Percentiles rank a stretch among this genome's conserved stretches.
phyloP scores from a whole-genome alignment of 352 stramenopile species.

The Phytopythium delawarense region DNA sequence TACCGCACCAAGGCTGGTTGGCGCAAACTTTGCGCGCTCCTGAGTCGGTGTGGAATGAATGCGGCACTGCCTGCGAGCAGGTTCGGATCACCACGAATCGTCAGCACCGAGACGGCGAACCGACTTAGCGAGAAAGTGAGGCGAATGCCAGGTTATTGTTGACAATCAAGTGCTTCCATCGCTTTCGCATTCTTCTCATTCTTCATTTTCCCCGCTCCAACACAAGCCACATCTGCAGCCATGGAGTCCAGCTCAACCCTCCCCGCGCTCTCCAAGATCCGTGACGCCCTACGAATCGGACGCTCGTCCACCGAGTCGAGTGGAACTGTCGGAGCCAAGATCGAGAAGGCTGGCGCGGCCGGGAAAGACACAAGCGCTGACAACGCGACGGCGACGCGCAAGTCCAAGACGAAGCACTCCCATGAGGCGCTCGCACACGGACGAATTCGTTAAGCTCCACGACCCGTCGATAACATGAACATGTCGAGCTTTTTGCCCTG shows the following conservation, averaged over 20 bases:
- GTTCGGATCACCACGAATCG: no score
- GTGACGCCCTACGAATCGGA: not conserved
- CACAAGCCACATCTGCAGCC: not conserved
- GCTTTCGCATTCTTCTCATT: not conserved
- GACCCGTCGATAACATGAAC: not conserved
- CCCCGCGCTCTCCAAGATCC: not conserved
- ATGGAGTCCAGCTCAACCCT: slow-evolving; percentile 4
- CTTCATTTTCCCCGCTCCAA: not conserved
- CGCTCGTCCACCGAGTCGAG: not conserved
- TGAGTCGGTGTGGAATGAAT: no score
- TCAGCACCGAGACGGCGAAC: no score
- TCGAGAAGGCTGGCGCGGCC: not conserved
- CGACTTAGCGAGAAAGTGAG: no score
- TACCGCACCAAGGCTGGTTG: no score
- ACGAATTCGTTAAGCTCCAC: not conserved
- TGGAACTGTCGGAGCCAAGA: not conserved
- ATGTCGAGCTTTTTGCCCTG: no score
- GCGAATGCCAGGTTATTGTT: no score
- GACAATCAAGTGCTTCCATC: no score
- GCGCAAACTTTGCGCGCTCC: no score
- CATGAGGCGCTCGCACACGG: slow-evolving; percentile 6
- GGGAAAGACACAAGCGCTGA: not conserved
- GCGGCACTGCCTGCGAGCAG: no score
- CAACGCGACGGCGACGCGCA: not conserved
- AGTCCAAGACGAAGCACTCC: slow-evolving; percentile 2